Conservation (phyloP, 805 yeast genomes). For the Cyberlindnera euphorbiae region DNA sequence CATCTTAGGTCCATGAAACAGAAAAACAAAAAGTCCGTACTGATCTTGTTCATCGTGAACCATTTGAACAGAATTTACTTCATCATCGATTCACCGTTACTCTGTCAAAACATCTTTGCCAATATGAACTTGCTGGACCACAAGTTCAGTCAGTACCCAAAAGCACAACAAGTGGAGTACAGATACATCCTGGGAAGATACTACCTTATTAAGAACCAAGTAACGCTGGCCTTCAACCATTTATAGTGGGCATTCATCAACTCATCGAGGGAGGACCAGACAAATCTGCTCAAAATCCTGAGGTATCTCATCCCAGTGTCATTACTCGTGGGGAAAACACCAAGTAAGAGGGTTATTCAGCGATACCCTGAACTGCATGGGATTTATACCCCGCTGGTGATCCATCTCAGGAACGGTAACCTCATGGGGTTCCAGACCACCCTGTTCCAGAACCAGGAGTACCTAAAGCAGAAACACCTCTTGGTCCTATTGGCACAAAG, state of each 20-base stretch:
- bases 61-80: slow-evolving; percentile 49
- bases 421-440: slow-evolving; percentile 30
- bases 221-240: slow-evolving; percentile 42
- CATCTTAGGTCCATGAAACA: slow-evolving; percentile 28
- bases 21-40: slow-evolving; percentile 34
- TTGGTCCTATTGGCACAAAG: slow-evolving; percentile 43
- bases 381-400: slow-evolving; percentile 36
- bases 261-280: slow-evolving; percentile 6
- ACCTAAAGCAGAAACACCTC: slow-evolving; percentile 34
- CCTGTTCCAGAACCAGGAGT: slow-evolving; percentile 33
- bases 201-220: slow-evolving; percentile 47
- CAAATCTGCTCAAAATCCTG: slow-evolving; percentile 31
- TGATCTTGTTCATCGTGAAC: slow-evolving; percentile 45
- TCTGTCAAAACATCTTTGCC: slow-evolving; percentile 58
- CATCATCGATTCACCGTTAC: slow-evolving; percentile 46
- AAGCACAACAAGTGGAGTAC: slow-evolving; percentile 45
- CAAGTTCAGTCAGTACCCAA: slow-evolving; percentile 35
- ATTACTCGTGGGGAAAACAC: slow-evolving; percentile 46
- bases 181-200: slow-evolving; percentile 50
- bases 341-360: slow-evolving; percentile 30
- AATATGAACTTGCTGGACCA: slow-evolving; percentile 49
- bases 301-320: slow-evolving; percentile 48
- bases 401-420: slow-evolving; percentile 39
- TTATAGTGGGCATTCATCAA: slow-evolving; percentile 39
- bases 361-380: slow-evolving; percentile 24